Percentiles rank a stretch among this genome's conserved stretches.
Conservation (phyloP, 345 rosid species). For the Lepidium didymum region DNA sequence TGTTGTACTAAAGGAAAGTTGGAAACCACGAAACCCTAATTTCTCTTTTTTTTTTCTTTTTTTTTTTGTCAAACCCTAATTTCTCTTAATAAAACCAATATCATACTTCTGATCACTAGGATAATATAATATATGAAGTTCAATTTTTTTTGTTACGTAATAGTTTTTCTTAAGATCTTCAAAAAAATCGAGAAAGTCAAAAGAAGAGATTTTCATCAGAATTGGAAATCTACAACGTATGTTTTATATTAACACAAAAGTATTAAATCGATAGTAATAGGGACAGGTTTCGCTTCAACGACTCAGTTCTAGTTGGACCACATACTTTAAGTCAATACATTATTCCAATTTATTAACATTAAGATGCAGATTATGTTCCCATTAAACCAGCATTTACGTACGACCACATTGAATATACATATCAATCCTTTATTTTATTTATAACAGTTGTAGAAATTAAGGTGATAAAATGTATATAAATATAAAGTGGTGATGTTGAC, state of each 20-base stretch:
- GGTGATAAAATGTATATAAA: neutral
- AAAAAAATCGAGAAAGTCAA: neutral
- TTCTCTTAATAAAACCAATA: neutral
- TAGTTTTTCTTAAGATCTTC: neutral
- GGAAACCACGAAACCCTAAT: neutral
- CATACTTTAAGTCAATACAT: neutral
- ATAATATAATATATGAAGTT: neutral
- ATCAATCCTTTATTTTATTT: neutral
- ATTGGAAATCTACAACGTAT: slow-evolving; percentile 2
- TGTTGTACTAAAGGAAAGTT: neutral
- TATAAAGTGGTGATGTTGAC: too few species aligned
- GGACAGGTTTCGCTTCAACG: slow-evolving; percentile 3
- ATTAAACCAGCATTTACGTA: slow-evolving; percentile 13
- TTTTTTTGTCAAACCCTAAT: neutral
- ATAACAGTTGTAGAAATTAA: neutral
- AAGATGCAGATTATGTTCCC: slow-evolving; percentile 24
- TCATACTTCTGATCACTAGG: neutral
- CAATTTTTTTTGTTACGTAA: neutral
- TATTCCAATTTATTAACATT: slow-evolving; percentile 1
- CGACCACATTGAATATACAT: slow-evolving; percentile 14
- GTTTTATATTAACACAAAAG: neutral
- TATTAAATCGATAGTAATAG: neutral
- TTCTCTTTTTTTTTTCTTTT: too few species aligned
- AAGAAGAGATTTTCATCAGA: neutral
- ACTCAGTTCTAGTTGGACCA: neutral